Evolutionary conservation across 805 yeast species (phyloP), one percentile per base, ranked within the genome.

Genomic region (Ogataea naganishii): DNA sequence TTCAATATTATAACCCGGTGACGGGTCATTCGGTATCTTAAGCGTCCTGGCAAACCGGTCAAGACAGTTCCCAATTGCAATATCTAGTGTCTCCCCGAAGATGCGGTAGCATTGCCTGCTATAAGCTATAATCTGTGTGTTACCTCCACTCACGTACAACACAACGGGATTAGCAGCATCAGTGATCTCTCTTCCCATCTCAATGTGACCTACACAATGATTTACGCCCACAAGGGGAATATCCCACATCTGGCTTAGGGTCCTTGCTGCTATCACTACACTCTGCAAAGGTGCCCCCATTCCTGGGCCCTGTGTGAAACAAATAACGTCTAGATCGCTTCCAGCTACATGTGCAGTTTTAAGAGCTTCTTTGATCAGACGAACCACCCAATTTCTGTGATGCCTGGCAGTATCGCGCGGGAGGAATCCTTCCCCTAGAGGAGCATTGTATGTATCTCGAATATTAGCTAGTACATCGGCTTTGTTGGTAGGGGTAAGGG

Each of bases 241-340:
- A 2, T 70, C 51, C 94, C 95, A 85, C 41, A 89, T 49, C 42
- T 80, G 75, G 7, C 85, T 64, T 22, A 88, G 58, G 0, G 96
- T 77, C 48, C 99, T 64, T 1, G 98, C 97, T 1, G 94, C 94
- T 28, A 92, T 66, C 3, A 80, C 97, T 23, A 86, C 96, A 33
- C 89, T 75, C 44, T 92, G 95, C 31, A 92, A 60, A 0, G 99
- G 99, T 1, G 97, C 97, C 3, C 99, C 99, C 97, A 92, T 92
- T 1, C 99, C 99, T 1, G 98, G 99, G 5, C 98, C 98, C 56
- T 82, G 94, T 1, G 98, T 92, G 53, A 92, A 92, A 53, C 95
- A 85, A 28, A 92, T 81, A 29, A 82, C 78, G 54, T 81, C 88
- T 5, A 80, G 47, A 26, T 81, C 81, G 1, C 39, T 20, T 9